A percentile compares a stretch with the other conserved stretches of the same genome.
phyloP scores from a whole-genome alignment of 805 yeast species.

The Yarrowia porcina region DNA sequence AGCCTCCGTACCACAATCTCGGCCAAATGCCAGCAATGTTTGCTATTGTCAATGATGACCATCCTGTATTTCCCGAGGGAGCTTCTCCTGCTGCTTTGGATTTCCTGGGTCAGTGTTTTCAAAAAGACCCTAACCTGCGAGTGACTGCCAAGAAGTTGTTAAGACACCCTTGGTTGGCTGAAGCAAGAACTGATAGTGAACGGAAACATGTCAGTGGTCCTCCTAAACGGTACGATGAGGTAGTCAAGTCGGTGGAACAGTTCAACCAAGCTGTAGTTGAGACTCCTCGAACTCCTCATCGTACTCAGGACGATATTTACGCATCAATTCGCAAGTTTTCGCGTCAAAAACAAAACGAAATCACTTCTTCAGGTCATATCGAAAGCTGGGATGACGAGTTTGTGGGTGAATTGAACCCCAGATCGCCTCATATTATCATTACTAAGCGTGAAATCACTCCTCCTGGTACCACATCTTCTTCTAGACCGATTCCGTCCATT shows the following conservation, averaged over 20 bases:
- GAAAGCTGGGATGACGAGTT: slow-evolving; percentile 25
- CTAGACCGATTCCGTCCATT: not conserved
- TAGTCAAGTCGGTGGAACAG: slow-evolving; percentile 18
- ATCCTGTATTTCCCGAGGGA: slow-evolving; percentile 62
- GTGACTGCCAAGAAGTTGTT: slow-evolving; percentile 53
- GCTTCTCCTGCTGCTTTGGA: slow-evolving; percentile 47
- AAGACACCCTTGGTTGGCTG: slow-evolving; percentile 59
- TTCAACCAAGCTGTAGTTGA: slow-evolving; percentile 21
- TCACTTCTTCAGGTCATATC: slow-evolving; percentile 9
- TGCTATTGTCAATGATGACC: slow-evolving; percentile 74
- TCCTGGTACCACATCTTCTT: slow-evolving; percentile 30
- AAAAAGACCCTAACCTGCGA: slow-evolving; percentile 61
- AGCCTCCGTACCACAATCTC: slow-evolving; percentile 80
- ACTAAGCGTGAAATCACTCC: slow-evolving; percentile 47
- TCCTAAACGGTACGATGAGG: slow-evolving; percentile 7
- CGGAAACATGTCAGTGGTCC: slow-evolving; percentile 16
- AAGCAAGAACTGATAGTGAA: slow-evolving; percentile 12
- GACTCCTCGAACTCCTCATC: not conserved
- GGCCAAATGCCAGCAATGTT: slow-evolving; percentile 77
- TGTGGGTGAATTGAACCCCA: slow-evolving; percentile 13
- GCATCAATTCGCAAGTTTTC: slow-evolving; percentile 10
- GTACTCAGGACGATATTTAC: slow-evolving; percentile 2
- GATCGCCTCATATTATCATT: slow-evolving; percentile 31
- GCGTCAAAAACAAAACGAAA: slow-evolving; percentile 13
- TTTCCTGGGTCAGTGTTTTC: slow-evolving; percentile 65